phyloP scores from a whole-genome alignment of 2,329 filamentous ascomycete genomes.

The Trichoderma gracile region DNA sequence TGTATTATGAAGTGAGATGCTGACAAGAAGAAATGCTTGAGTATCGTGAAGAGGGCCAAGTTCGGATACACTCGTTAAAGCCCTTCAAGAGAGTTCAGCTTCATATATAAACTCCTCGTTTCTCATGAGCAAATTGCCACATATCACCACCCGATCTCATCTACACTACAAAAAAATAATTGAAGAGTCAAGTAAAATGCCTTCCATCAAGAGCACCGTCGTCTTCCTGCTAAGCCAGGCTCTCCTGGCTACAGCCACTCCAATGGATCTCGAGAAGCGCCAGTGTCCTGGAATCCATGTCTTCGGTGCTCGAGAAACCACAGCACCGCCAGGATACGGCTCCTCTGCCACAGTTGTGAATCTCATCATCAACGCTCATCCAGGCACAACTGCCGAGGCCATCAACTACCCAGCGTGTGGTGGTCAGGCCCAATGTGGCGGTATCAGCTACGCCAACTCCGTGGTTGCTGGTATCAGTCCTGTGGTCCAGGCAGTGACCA shows the following conservation, averaged over 20 bases:
- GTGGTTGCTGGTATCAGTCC: slow-evolving; percentile 21
- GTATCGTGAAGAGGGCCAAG: neutral
- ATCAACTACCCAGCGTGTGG: slow-evolving; percentile 64
- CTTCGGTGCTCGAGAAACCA: slow-evolving; percentile 51
- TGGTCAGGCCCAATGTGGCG: slow-evolving; percentile 58
- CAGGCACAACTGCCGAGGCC: slow-evolving; percentile 55
- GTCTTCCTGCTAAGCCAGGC: slow-evolving; percentile 14
- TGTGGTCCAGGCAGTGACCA: slow-evolving; percentile 49
- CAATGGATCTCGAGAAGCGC: slow-evolving; percentile 18
- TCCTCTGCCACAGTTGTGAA: slow-evolving; percentile 53
- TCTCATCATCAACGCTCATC: slow-evolving; percentile 48
- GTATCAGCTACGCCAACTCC: slow-evolving; percentile 61
- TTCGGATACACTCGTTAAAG: neutral
- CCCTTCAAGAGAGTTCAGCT: neutral
- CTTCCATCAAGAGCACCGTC: slow-evolving; percentile 1
- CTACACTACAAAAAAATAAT: too few relatives aligned
- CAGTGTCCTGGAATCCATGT: slow-evolving; percentile 41
- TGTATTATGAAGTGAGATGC: neutral
- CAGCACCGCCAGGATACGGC: slow-evolving; percentile 54
- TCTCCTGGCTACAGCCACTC: slow-evolving; percentile 8
- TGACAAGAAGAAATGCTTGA: neutral
- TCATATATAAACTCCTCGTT: neutral
- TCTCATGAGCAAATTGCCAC: too few relatives aligned
- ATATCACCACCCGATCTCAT: too few relatives aligned
- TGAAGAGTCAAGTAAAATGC: slow-evolving; percentile 9